Percentiles rank a stretch among this genome's conserved stretches.
phyloP scores from a whole-genome alignment of 768 basidiomycete genomes.

The Hydnomerulius pinastri region DNA sequence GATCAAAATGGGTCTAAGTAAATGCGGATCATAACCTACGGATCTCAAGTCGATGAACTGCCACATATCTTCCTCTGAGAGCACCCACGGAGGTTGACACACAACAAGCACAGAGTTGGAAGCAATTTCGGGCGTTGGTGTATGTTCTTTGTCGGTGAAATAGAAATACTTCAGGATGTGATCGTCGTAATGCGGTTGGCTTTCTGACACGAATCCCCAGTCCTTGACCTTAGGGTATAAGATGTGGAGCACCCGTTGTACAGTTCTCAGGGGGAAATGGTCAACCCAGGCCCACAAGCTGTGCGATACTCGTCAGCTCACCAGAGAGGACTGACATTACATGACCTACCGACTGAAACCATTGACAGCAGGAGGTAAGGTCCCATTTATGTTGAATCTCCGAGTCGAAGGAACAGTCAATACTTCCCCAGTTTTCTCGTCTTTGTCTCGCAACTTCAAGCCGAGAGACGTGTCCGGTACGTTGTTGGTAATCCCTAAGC shows the following conservation, averaged over 20 bases:
- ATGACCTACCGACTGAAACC: slow-evolving; percentile 31
- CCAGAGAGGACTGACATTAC: neutral
- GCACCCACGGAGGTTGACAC: slow-evolving; percentile 63
- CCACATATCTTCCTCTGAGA: slow-evolving; percentile 53
- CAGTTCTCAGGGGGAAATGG: slow-evolving; percentile 35
- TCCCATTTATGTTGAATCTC: slow-evolving; percentile 27
- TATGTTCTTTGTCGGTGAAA: slow-evolving; percentile 36
- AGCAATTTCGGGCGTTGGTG: slow-evolving; percentile 27
- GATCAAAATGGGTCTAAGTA: neutral
- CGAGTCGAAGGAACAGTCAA: slow-evolving; percentile 34
- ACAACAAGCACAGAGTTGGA: slow-evolving; percentile 48
- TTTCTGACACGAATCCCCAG: slow-evolving; percentile 45
- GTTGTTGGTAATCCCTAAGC: slow-evolving; percentile 27
- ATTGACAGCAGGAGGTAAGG: slow-evolving; percentile 31
- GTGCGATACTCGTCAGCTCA: slow-evolving; percentile 2
- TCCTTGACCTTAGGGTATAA: slow-evolving; percentile 41
- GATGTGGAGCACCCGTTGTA: slow-evolving; percentile 43
- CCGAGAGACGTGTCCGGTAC: slow-evolving; percentile 32
- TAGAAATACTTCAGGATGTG: slow-evolving; percentile 47
- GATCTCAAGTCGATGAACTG: slow-evolving; percentile 48
- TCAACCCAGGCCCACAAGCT: slow-evolving; percentile 35
- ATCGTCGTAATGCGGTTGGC: slow-evolving; percentile 36
- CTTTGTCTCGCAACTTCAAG: slow-evolving; percentile 23
- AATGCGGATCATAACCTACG: slow-evolving; percentile 11
- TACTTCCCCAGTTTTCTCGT: slow-evolving; percentile 27